Percentiles rank a stretch among this genome's conserved stretches.
phyloP scores from a whole-genome alignment of 257 asterid genomes.

The Rubia yunnanensis region DNA sequence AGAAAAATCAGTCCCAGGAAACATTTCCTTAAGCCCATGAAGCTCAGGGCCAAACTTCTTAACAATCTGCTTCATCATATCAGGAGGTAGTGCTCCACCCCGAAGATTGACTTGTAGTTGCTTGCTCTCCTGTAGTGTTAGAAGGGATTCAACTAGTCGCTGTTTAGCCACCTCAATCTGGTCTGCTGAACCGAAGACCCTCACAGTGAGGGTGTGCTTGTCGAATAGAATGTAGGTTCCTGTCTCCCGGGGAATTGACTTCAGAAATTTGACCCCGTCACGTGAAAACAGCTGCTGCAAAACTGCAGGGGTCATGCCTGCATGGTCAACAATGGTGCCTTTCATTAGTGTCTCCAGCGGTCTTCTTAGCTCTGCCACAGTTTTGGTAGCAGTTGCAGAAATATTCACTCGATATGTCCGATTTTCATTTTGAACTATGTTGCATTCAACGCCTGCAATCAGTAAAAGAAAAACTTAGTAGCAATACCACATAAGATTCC shows the following conservation, averaged over 20 bases:
- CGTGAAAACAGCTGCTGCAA: slow-evolving; percentile 61
- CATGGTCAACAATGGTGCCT: slow-evolving; percentile 51
- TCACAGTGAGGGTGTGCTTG: slow-evolving; percentile 40
- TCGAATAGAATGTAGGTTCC: slow-evolving; percentile 57
- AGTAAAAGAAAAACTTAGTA: background rate
- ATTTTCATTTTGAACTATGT: slow-evolving; percentile 36
- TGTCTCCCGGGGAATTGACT: slow-evolving; percentile 48
- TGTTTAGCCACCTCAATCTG: slow-evolving; percentile 40
- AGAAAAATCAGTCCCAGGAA: slow-evolving; percentile 59
- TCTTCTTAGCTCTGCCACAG: slow-evolving; percentile 61
- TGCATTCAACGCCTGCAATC: slow-evolving; percentile 61
- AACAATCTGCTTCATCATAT: slow-evolving; percentile 88
- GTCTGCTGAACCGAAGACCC: slow-evolving; percentile 57
- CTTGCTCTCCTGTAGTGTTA: slow-evolving; percentile 53
- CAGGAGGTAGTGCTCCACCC: slow-evolving; percentile 52
- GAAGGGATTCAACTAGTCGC: slow-evolving; percentile 43
- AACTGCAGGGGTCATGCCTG: slow-evolving; percentile 53
- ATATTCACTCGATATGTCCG: slow-evolving; percentile 68
- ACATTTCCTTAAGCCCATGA: slow-evolving; percentile 50
- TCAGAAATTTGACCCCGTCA: slow-evolving; percentile 58
- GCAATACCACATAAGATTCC: slow-evolving; percentile 1
- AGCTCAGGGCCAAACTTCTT: slow-evolving; percentile 75
- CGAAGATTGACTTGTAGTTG: slow-evolving; percentile 76
- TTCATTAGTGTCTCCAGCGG: slow-evolving; percentile 66
- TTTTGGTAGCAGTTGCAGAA: slow-evolving; percentile 74